Conservation (phyloP, 106 monocot genomes). For the Phalaenopsis equestris region DNA sequence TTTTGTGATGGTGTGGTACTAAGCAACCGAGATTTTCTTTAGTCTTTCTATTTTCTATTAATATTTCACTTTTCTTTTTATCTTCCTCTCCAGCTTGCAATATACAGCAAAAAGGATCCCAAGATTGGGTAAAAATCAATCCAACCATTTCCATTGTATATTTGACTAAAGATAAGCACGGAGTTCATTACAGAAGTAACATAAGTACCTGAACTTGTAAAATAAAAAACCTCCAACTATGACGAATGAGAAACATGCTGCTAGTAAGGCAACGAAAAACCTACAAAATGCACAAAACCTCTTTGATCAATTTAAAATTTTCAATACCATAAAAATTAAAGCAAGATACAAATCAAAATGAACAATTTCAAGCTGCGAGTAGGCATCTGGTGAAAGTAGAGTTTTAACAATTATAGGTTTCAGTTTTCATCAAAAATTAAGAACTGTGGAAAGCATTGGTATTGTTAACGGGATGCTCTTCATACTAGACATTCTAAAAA, state of each 20-base stretch:
- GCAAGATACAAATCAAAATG: neutral
- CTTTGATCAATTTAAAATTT: neutral
- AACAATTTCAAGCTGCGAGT: neutral
- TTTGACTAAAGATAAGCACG: neutral
- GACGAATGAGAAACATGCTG: slow-evolving; percentile 78
- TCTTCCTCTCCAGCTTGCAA: neutral
- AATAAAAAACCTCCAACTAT: slow-evolving; percentile 80
- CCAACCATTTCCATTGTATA: neutral
- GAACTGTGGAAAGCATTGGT: no score
- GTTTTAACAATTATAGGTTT: neutral
- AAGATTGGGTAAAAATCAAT: neutral
- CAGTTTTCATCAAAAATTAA: neutral
- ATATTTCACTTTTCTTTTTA: neutral
- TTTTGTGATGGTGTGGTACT: neutral
- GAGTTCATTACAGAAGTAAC: neutral
- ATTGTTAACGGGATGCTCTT: neutral
- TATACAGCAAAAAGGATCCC: neutral
- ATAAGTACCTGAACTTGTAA: slow-evolving; percentile 63
- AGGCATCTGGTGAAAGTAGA: neutral
- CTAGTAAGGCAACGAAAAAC: slow-evolving; percentile 64
- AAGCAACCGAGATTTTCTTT: neutral
- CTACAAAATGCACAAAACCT: slow-evolving; percentile 24
- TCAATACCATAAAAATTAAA: neutral
- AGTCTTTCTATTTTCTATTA: neutral
- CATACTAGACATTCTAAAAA: neutral